Evolutionary conservation across 192 early-diverging fungal species (phyloP).

Genomic region (Coemansia sp.): DNA sequence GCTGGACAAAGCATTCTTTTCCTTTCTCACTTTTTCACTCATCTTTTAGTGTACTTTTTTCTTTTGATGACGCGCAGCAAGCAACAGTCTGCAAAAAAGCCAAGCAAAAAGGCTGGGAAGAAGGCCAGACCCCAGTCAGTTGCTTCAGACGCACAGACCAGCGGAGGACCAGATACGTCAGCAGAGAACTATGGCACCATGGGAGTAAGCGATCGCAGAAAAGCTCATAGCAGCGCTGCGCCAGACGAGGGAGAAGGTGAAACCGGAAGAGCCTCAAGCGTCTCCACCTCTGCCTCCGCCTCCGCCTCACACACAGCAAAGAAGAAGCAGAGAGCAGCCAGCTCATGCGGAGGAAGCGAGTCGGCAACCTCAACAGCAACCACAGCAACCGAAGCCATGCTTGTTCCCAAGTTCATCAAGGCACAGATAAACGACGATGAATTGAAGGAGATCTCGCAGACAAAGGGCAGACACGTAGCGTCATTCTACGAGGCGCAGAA

Average conservation of each 20-base stretch:
- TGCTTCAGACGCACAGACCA: not conserved
- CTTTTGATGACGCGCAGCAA: conserved; percentile 7
- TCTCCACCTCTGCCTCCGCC: not conserved
- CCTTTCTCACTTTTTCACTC: not conserved
- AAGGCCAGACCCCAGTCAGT: not conserved
- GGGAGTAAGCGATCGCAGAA: conserved; percentile 2
- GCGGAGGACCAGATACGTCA: no score
- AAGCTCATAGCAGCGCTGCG: not conserved
- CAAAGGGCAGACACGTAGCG: conserved; percentile 36
- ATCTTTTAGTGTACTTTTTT: not conserved
- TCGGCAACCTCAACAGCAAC: conserved; percentile 27
- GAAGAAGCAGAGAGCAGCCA: not conserved
- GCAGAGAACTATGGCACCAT: conserved; percentile 20
- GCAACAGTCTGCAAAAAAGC: not conserved
- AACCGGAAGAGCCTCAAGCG: conserved; percentile 3
- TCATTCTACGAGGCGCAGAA: conserved; percentile 56
- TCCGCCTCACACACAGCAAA: no score
- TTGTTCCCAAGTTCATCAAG: conserved; percentile 47
- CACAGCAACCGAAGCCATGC: conserved; percentile 40
- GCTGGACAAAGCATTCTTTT: not conserved
- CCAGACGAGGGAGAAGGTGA: not conserved
- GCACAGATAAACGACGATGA: conserved; percentile 47
- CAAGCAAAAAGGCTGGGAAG: conserved; percentile 8
- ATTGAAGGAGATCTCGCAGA: conserved; percentile 28
- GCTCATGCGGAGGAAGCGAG: conserved; percentile 5